Evolutionary conservation across 2,329 filamentous ascomycete species (phyloP), one percentile per base, ranked within the genome.

Genomic region (Fusarium algeriense): DNA sequence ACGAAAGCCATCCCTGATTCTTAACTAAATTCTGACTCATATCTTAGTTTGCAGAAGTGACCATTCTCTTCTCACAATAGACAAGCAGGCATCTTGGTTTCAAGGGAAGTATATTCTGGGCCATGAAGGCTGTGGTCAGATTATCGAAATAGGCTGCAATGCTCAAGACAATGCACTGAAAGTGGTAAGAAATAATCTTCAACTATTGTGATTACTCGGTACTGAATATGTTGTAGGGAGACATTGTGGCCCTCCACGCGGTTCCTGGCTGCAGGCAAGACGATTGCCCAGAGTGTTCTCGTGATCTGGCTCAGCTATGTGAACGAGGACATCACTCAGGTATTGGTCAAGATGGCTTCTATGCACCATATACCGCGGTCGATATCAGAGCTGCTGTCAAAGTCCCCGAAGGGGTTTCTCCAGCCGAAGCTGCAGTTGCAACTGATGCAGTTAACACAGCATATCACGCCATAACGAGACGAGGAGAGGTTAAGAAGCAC

Each of bases 321-420:
- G 77, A 81, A 49, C 55, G 46, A 34, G 76, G 81, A 1, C 79
- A 80, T 46, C 82, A 84, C 64, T 83, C 83, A 2, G 83, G 83
- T 0, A 83, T 85, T 23, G 83, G 83, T 0, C 81, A 83, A 52
- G 80, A 84, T 34, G 83, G 83, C 0, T 83, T 82, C 40, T 83
- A 81, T 46, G 81, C 83, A 3, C 80, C 82, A 1, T 84, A 80
- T 41, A 79, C 81, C 0, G 75, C 74, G 1, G 71, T 80, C 0
- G 75, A 80, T 38, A 67, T 73, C 11, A 17, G 64, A n/a, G 67
- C 58, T 7, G 60, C 55, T 2, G 70, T 74, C 3, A 70, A 63
- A 5, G 72, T 74, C 7, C 72, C 72, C 0, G n/a, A 55, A 7
- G 62, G 71, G 5, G 67, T 74, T 6, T 69, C 63, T 3, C 43